Evolutionary conservation across 768 basidiomycete species (phyloP).

Genomic region (Rhizopogon vesiculosus): DNA sequence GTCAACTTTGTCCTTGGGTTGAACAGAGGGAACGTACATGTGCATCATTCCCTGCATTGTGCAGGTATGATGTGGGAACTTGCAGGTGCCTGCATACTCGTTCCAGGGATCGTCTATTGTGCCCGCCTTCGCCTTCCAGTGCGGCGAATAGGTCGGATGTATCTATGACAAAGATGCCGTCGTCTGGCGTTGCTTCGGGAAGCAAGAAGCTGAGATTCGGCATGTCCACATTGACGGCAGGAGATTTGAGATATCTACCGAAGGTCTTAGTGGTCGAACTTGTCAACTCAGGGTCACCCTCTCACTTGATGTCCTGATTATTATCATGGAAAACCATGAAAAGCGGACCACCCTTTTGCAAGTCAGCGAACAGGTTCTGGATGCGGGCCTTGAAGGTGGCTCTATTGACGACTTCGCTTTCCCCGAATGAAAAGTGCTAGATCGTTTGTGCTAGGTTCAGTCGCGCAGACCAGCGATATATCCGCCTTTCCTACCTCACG

Average conservation of each 20-base stretch:
- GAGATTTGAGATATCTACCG: slow-evolving; percentile 49
- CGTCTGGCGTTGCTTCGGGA: slow-evolving; percentile 48
- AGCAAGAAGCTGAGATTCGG: slow-evolving; percentile 48
- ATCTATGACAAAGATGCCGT: slow-evolving; percentile 63
- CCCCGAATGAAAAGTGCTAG: slow-evolving; percentile 66
- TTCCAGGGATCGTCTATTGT: slow-evolving; percentile 51
- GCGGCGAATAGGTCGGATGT: slow-evolving; percentile 74
- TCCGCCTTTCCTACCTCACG: slow-evolving; percentile 42
- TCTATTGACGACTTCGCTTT: slow-evolving; percentile 50
- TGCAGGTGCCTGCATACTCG: slow-evolving; percentile 61
- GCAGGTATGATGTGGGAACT: slow-evolving; percentile 50
- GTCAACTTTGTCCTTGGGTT: not conserved
- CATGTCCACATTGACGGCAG: slow-evolving; percentile 47
- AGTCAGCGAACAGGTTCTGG: slow-evolving; percentile 35
- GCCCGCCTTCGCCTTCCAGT: slow-evolving; percentile 55
- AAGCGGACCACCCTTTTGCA: slow-evolving; percentile 49
- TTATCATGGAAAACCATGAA: slow-evolving; percentile 82
- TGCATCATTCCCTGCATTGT: slow-evolving; percentile 89
- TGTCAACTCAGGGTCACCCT: not conserved
- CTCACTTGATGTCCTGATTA: slow-evolving; percentile 71
- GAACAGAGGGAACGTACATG: slow-evolving; percentile 43
- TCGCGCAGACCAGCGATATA: not conserved
- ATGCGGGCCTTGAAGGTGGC: slow-evolving; percentile 49
- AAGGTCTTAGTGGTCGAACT: not conserved
- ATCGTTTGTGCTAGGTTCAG: not conserved